Conservation (phyloP, 1,139 yeast genomes). For the Yamadazyma siamensis region DNA sequence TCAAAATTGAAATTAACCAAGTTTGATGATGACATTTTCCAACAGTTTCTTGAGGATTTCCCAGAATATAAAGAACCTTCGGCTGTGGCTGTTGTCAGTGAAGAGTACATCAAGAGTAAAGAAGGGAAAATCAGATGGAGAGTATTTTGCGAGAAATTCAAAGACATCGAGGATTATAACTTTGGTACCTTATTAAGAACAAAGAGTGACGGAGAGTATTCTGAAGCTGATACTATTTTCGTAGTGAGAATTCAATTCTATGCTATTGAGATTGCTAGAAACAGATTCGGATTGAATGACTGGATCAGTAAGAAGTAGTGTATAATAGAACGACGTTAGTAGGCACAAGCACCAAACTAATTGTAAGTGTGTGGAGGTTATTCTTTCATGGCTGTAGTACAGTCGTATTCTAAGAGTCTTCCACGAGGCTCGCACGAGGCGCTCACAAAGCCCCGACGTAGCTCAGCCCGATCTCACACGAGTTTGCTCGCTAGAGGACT, state of each 20-base stretch:
- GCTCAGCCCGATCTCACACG: background rate
- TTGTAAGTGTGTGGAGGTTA: too few relatives aligned
- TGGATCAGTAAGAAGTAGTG: constrained; percentile 56
- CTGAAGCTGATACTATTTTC: constrained; percentile 80
- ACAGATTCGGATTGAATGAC: constrained; percentile 85
- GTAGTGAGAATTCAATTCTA: constrained; percentile 92
- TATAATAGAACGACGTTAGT: too few relatives aligned
- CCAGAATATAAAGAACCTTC: constrained; percentile 75
- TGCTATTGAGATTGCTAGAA: constrained; percentile 93
- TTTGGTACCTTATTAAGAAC: constrained; percentile 90
- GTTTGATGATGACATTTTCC: constrained; percentile 79
- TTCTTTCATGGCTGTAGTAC: too few relatives aligned
- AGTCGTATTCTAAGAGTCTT: too few relatives aligned
- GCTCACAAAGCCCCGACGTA: too few relatives aligned
- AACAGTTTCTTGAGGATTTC: constrained; percentile 64
- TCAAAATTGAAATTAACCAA: constrained; percentile 74
- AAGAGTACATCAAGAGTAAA: constrained; percentile 77
- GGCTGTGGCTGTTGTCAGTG: constrained; percentile 56
- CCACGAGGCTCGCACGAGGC: constrained; percentile 1
- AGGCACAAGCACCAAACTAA: too few relatives aligned
- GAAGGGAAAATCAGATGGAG: constrained; percentile 91
- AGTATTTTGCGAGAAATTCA: constrained; percentile 77
- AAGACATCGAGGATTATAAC: constrained; percentile 84
- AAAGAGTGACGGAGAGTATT: constrained; percentile 68
- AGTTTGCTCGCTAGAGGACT: background rate